Base-by-base conservation (phyloP, 345 rosid genomes). In the Physaria fendleri region DNA sequence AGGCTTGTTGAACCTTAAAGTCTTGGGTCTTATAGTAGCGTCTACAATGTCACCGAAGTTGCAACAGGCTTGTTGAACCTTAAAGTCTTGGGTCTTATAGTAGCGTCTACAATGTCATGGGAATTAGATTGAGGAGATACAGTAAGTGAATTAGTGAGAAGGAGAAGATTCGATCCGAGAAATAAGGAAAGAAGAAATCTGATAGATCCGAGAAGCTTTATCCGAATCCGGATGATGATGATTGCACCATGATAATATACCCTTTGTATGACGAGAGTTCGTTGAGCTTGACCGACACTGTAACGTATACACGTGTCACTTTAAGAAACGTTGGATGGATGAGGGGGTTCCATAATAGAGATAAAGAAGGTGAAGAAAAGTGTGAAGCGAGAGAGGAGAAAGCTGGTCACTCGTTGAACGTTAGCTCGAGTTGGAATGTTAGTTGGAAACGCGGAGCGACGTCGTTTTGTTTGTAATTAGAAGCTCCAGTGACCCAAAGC, bases 31-130 rank as follows among this genome's bases (percentile, higher is more conserved):
- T 62, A 93, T 77, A 32, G 87, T 83, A 32, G 85, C 66, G 51
- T 79, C 78, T 34, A 78, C n/a, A n/a, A n/a, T n/a, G n/a, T n/a
- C n/a, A 60, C 64, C 9, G 69, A 40, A 53, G 77, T 33, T 35
- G 79, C 68, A 79, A 60, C 53, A 35, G 48, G 63, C 16, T 82
- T 79, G 77, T 74, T 79, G 66, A 87, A 79, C 74, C 88, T 79
- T 14, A 77, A 69, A 4, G 96, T 83, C 77, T 87, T 87, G 29
- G 95, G 90, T 73, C 81, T 89, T 62, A 93, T 77, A 32, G 87
- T 83, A 32, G 85, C 66, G 51, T 79, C 78, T 34, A 78, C 58
- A 37, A 57, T 68, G 59, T 79, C 83, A 7, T 79, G 55, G 55
- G 73, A 38, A 2, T 54, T 50, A n/a, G 62, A 59, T 51, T 79